phyloP scores from a whole-genome alignment of 2,329 filamentous ascomycete genomes.

The Clonostachys chloroleuca region DNA sequence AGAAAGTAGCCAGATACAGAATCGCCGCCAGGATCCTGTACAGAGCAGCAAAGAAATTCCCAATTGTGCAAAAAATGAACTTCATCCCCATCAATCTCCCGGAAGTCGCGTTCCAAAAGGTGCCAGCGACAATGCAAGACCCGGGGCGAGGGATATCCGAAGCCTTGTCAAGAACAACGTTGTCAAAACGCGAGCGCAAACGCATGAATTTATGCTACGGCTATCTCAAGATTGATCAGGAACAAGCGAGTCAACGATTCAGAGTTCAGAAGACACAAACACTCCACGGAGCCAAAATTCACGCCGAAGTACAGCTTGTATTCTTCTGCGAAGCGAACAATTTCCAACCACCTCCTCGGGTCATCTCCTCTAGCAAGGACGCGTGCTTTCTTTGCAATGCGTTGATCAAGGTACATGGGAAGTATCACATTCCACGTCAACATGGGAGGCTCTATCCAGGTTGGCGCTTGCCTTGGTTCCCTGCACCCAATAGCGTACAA shows the following conservation, averaged over 20 bases:
- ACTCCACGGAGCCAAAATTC: background rate
- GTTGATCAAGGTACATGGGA: background rate
- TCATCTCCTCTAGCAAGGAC: background rate
- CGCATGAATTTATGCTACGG: too few relatives aligned
- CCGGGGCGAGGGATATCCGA: background rate
- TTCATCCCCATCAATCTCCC: background rate
- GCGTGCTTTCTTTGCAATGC: background rate
- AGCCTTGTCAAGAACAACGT: too few relatives aligned
- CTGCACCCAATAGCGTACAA: too few relatives aligned
- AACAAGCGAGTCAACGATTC: background rate
- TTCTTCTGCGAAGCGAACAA: background rate
- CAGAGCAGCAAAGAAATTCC: background rate
- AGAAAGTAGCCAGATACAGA: background rate
- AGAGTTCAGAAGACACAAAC: background rate
- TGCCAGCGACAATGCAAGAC: background rate
- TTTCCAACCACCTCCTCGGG: slow-evolving; percentile 12
- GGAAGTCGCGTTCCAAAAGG: background rate
- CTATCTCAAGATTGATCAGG: too few relatives aligned
- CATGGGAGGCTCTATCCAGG: background rate
- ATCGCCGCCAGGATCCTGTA: background rate
- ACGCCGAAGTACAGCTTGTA: background rate
- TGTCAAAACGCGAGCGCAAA: too few relatives aligned
- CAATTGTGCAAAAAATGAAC: background rate
- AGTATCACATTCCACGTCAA: background rate
- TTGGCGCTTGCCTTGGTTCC: background rate